Evolutionary conservation across 179 eudicot genomes (phyloP).

Genomic region (Carnegiea gigantea): DNA sequence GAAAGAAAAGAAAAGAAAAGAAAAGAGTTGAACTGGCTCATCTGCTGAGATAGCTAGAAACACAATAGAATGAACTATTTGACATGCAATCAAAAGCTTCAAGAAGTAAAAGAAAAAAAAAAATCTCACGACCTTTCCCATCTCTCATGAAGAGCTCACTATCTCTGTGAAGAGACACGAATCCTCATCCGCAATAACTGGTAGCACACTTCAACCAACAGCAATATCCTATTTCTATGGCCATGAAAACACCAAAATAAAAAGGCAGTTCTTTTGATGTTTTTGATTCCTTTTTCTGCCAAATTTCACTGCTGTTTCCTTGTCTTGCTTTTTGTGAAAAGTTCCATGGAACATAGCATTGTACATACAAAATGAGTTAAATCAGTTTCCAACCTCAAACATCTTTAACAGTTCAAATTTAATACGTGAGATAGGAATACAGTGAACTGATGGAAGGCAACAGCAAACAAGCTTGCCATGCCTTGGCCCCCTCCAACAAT

Average conservation of each 20-base stretch:
- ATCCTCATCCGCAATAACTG: neutral
- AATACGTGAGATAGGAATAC: neutral
- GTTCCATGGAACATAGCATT: neutral
- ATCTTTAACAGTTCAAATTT: neutral
- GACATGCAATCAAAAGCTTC: neutral
- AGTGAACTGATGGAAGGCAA: neutral
- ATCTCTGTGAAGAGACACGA: neutral
- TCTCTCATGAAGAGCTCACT: no score
- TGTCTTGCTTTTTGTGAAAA: neutral
- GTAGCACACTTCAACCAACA: neutral
- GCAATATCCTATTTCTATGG: neutral
- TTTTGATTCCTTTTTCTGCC: neutral
- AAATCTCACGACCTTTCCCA: no score
- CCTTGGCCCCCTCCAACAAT: neutral
- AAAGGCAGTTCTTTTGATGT: no score
- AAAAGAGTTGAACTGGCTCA: neutral
- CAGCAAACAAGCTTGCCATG: neutral
- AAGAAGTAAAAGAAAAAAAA: no score
- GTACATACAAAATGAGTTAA: neutral
- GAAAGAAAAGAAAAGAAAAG: no score
- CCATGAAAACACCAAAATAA: neutral
- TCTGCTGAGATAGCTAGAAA: neutral
- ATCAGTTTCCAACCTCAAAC: neutral
- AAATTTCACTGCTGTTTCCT: neutral
- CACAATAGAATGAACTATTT: neutral